Conservation (phyloP, 371 early-diverging fungal species). For the Circinella minor region DNA sequence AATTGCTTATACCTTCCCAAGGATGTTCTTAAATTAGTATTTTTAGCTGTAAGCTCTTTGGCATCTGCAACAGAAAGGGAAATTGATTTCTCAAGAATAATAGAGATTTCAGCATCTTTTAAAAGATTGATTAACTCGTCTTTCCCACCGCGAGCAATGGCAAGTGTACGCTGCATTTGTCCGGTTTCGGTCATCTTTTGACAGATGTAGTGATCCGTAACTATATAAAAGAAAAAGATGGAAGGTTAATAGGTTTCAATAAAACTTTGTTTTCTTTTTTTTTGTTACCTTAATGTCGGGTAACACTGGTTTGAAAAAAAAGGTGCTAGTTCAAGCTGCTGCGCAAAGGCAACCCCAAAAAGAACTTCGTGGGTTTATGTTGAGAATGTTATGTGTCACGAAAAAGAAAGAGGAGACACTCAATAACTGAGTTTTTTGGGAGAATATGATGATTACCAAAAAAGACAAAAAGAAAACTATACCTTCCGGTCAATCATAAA, state of each 20-base stretch:
- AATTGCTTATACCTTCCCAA: not conserved
- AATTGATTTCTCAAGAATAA: constrained; percentile 6
- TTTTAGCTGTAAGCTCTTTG: not conserved
- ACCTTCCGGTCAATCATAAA: too few relatives aligned
- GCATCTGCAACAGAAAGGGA: constrained; percentile 1
- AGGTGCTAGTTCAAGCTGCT: not conserved
- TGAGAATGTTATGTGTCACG: too few relatives aligned
- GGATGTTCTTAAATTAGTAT: not conserved
- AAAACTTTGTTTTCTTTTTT: not conserved
- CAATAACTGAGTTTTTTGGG: too few relatives aligned
- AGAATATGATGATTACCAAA: too few relatives aligned
- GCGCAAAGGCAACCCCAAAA: constrained; percentile 1
- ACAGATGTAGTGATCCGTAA: constrained; percentile 1
- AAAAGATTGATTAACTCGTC: not conserved
- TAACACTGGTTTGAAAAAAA: constrained; percentile 1
- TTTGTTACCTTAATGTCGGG: not conserved
- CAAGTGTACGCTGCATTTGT: constrained; percentile 2
- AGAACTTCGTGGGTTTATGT: too few relatives aligned
- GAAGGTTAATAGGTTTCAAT: too few relatives aligned
- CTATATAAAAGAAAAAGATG: not conserved
- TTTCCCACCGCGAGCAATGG: constrained; percentile 2
- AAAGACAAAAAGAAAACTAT: too few relatives aligned
- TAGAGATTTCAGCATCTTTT: not conserved
- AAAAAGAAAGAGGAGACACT: too few relatives aligned
- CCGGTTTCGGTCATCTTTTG: constrained; percentile 1